phyloP scores from a whole-genome alignment of 2,329 filamentous ascomycete genomes.

The Curvularia spicifera region DNA sequence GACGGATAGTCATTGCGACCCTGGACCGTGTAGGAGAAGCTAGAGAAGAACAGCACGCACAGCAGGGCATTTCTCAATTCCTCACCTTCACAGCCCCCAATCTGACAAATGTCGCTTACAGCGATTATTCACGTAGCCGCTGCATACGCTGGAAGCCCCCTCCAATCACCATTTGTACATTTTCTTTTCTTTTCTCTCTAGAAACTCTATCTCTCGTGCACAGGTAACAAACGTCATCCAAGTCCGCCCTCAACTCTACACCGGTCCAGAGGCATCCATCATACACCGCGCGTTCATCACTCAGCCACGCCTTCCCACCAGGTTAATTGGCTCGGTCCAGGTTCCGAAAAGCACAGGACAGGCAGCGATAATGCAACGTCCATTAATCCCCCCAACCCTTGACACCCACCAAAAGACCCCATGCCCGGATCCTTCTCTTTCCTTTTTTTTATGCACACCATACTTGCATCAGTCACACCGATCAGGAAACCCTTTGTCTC shows the following conservation, averaged over 20 bases:
- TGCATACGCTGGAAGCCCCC: neutral
- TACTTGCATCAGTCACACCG: slow-evolving; percentile 10
- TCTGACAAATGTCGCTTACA: neutral
- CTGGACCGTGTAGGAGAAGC: neutral
- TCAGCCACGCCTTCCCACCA: neutral
- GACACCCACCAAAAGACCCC: neutral
- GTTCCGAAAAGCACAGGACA: neutral
- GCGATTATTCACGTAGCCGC: neutral
- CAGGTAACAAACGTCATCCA: neutral
- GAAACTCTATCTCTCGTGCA: neutral
- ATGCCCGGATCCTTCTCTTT: neutral
- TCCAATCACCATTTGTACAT: neutral
- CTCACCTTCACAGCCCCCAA: neutral
- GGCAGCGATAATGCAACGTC: neutral
- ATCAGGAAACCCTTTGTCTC: neutral
- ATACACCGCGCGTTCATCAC: neutral
- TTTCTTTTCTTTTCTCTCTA: neutral
- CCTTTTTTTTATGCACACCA: slow-evolving; percentile 1
- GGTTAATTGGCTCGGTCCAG: neutral
- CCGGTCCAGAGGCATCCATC: neutral
- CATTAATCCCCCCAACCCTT: neutral
- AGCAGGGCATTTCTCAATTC: neutral
- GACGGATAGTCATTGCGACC: neutral
- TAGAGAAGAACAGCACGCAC: neutral
- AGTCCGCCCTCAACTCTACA: neutral